These are phyloP conservation scores for Mallotus japonicus DNA, from an alignment of 441 rosid species.

Conservation along the genomic window DNA sequence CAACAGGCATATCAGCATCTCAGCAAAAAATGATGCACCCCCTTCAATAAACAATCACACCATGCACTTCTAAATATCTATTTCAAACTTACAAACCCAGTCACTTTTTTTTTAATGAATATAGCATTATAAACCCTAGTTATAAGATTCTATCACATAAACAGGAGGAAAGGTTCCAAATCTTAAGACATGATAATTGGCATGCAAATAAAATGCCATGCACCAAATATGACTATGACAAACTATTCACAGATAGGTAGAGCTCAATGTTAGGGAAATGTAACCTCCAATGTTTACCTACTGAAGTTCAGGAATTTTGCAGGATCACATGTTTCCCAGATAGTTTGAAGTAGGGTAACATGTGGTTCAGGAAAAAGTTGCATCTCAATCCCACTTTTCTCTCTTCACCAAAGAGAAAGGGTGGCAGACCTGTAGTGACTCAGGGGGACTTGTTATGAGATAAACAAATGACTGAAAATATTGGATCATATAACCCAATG, in stretches of 20 bases:
- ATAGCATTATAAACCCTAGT: not conserved
- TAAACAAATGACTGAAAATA: not conserved
- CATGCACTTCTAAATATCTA: not conserved
- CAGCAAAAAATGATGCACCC: not conserved
- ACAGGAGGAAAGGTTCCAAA: not conserved
- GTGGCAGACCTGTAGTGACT: not conserved
- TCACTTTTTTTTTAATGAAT: not conserved
- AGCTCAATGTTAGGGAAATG: not conserved
- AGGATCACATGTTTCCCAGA: not conserved
- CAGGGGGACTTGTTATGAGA: not conserved
- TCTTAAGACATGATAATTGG: not conserved
- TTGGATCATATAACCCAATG: not conserved
- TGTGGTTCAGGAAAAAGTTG: not conserved
- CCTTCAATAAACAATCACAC: not conserved
- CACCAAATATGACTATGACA: not conserved
- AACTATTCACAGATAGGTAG: not conserved
- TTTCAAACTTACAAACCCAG: not conserved
- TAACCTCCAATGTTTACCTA: not conserved
- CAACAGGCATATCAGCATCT: not conserved
- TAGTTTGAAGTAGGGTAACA: not conserved
- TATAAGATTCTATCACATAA: not conserved
- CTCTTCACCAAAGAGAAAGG: not conserved
- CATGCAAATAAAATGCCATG: not conserved
- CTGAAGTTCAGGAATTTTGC: not conserved
- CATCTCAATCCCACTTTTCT: not conserved